Evolutionary conservation across 306 rosid genomes (phyloP), one percentile per base, ranked within the genome.

Genomic region (Corylus americana): DNA sequence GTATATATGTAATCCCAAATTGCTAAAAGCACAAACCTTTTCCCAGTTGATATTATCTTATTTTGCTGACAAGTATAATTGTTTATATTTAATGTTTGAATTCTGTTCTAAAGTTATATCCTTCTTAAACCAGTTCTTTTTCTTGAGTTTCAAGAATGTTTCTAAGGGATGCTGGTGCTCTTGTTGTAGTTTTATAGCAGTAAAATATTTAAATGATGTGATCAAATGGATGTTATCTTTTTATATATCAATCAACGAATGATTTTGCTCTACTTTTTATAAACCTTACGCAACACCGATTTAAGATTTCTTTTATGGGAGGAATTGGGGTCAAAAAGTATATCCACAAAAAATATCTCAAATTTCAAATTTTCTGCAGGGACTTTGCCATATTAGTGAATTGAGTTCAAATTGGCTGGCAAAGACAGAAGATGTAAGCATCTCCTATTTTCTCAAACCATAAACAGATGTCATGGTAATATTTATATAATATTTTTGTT

Each of bases 331-430:
- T 70, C 45, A 55, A 44, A 35, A 45, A 54, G 20, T 54, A 55
- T 45, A 48, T 70, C 22, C 55, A 9, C 22, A 44, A 39, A 64
- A 20, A 73, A 63, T 57, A 31, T 74, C 82, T 79, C 80, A 58
- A 29, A 81, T 78, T 14, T 79, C 70, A 70, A 61, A 17, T 83
- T 75, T 81, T 74, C 66, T 86, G 71, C 82, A 92, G 98, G 98
- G 98, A 83, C 97, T 95, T 74, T 95, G 98, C 87, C 98, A 95
- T 80, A 88, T 95, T 66, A 95, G 98, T 70, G 98, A 95, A 90
- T 83, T 95, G 83, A 92, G 92, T 86, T 80, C 98, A 58, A 85
- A 91, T 59, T 92, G 97, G 97, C 85, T 95, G 83, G 89, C 98
- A 45, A 95, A 92, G 92, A 90, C 98, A 47, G 98, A 95, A 84